Base-by-base conservation (phyloP, 768 basidiomycete species). In the Thelephora aurantiotincta region DNA sequence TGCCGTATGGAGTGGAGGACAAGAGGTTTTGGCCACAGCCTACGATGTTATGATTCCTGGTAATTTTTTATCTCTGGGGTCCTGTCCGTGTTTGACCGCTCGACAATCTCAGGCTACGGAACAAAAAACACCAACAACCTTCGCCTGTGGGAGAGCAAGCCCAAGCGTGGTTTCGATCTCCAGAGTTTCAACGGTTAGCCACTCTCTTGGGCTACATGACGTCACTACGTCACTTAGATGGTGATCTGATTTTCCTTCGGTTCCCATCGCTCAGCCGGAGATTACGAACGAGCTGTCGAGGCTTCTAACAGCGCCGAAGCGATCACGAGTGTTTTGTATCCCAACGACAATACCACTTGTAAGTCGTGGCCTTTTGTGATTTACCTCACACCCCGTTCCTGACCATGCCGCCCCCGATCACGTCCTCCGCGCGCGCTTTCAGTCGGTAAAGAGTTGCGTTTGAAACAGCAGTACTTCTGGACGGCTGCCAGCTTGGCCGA, bases 381-480 rank as follows among this genome's bases (percentile, higher is more conserved):
- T n/a, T 1, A 7, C 41, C 33, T 16, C 44, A 9, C 23, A 16
- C 18, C 20, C 44, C n/a, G 12, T 22, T 30, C 14, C 22, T 34
- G 14, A 14, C 13, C 48, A 23, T 9, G 18, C 20, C 37, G 19
- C 19, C 42, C 18, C 26, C 13, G 41, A 22, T n/a, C 42, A 16
- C 18, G 3, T 23, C 44, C 35, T 18, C 18, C 6, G 44, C 34
- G 46, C 43, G 46, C 33, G 42, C 22, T 11, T 34, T 18, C 51
- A 86, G 85, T 85, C 49, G 88, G 88, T 48, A 89, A 89, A 58
- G 87, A 89, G 60, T 66, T 89, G 19, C 80, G 94, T 48, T 72
- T 98, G 54, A 93, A 94, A 69, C 94, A 97, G 57, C 94, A 99
- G 67, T 93, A 93, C 66, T 88, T 96, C 68, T 85, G 90, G 90